These are phyloP conservation scores for Aspergillus leporis DNA, from an alignment of 495 filamentous ascomycete species.

Conservation along the genomic window DNA sequence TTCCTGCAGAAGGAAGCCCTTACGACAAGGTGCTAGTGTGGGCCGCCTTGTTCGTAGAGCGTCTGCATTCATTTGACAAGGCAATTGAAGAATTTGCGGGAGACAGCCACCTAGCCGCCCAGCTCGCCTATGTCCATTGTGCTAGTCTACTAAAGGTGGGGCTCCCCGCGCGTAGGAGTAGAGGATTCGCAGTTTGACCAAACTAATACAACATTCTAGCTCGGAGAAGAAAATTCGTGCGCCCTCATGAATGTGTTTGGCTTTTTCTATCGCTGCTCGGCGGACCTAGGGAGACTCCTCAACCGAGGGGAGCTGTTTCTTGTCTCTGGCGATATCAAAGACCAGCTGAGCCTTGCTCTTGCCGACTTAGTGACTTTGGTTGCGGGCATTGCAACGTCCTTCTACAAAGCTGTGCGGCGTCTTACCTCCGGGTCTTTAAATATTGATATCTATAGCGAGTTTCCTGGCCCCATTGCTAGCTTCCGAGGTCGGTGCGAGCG, in stretches of 20 bases:
- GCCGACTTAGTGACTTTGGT: constrained; percentile 39
- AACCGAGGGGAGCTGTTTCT: constrained; percentile 36
- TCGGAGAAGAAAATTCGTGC: constrained; percentile 35
- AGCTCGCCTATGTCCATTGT: constrained; percentile 42
- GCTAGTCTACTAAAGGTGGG: constrained; percentile 36
- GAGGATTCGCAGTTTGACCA: no score
- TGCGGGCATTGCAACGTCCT: constrained; percentile 31
- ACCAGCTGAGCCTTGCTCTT: constrained; percentile 38
- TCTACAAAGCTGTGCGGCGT: constrained; percentile 28
- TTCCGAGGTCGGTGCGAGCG: constrained; percentile 35
- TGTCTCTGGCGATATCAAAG: constrained; percentile 41
- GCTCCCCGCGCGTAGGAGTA: background rate
- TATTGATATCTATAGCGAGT: constrained; percentile 36
- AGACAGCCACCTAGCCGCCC: constrained; percentile 38
- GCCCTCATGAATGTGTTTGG: constrained; percentile 37
- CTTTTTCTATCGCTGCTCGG: constrained; percentile 38
- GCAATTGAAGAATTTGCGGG: constrained; percentile 37
- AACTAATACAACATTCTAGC: constrained; percentile 13
- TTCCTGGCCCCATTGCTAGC: constrained; percentile 31
- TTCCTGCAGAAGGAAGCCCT: constrained; percentile 41
- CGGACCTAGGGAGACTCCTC: constrained; percentile 33
- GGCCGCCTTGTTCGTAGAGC: constrained; percentile 26
- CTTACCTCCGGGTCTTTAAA: constrained; percentile 28
- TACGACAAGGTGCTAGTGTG: constrained; percentile 44
- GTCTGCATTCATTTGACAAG: constrained; percentile 36